phyloP scores from a whole-genome alignment of 495 filamentous ascomycete species.

The Aspergillus baeticus region DNA sequence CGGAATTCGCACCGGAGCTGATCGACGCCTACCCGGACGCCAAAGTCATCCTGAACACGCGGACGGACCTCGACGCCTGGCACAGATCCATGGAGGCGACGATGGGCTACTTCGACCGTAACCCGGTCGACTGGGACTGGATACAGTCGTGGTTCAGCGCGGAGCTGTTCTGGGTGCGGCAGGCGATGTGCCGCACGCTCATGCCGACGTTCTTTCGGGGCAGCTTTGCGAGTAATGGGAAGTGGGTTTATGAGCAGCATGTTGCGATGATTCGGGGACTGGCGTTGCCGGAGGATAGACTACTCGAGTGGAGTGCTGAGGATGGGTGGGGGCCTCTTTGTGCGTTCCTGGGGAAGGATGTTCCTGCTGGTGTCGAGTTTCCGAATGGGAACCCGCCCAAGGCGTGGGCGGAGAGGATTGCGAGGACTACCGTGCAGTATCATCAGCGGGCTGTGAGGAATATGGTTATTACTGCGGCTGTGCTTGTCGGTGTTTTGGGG shows the following conservation, averaged over 20 bases:
- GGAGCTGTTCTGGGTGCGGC: conserved; percentile 14
- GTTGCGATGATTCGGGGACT: conserved; percentile 13
- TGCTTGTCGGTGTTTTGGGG: background rate
- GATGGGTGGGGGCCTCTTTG: conserved; percentile 50
- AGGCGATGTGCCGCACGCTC: conserved; percentile 2
- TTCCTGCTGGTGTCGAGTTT: background rate
- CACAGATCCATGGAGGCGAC: conserved; percentile 15
- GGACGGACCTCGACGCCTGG: conserved; percentile 45
- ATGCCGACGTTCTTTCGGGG: conserved; percentile 14
- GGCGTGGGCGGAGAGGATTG: conserved; percentile 21
- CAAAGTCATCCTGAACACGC: conserved; percentile 52
- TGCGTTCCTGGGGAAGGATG: conserved; percentile 2
- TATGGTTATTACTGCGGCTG: conserved; percentile 9
- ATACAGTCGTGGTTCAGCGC: conserved; percentile 11
- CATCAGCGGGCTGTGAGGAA: conserved; percentile 17
- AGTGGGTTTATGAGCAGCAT: conserved; percentile 10
- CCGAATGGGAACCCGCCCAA: conserved; percentile 12
- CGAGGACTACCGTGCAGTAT: conserved; percentile 13
- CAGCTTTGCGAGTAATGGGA: conserved; percentile 7
- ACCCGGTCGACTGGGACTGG: conserved; percentile 12
- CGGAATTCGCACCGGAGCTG: conserved; percentile 54
- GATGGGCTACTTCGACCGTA: conserved; percentile 14
- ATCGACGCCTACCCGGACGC: conserved; percentile 35
- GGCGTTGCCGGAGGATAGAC: conserved; percentile 24
- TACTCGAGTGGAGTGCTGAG: conserved; percentile 43